Evolutionary conservation across 2,329 filamentous ascomycete species (phyloP), one percentile per base, ranked within the genome.

Genomic region (Ceratocystis diversiconidia): DNA sequence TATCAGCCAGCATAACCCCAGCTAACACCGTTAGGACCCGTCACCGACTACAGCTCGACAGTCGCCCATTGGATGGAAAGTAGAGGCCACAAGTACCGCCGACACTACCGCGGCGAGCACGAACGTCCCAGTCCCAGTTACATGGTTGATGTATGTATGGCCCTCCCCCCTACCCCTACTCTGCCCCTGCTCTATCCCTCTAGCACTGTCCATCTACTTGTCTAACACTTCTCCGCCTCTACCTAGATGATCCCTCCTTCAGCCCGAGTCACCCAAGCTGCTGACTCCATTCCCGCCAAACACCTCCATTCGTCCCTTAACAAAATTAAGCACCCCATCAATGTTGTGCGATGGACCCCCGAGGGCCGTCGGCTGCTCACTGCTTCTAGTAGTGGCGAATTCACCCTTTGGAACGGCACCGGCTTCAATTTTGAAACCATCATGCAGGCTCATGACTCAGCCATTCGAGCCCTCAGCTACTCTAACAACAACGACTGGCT

Each of bases 351-450:
- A 74, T 99, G 94, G 94, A 99, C 95, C 17, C 94, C 94, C 5
- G 94, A 99, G 75, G 94, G 94, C 32, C 86, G 94, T 68, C 82
- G 94, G 70, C 78, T 99, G 66, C 81, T 99, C 73, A 97, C 94
- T 0, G 94, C 91, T 25, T 95, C 92, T 0, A 95, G 91, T 70
- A 97, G 92, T 74, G 94, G 94, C 72, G 94, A 99, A 74, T 99
- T 99, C 72, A 99, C 95, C 48, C 77, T 99, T 2, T 99, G 94
- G 94, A 99, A 99, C 74, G 94, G 94, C 69, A 97, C 92, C 55
- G 92, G 91, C 28, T 99, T 99, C 82, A 97, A 99, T 75, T 99
- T 99, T 71, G 94, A 99, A 77, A 97, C 94, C 2, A 96, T 99
- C 32, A 96, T 96, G 89, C 92, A 96, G 79, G 92, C 92, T 48